Base-by-base conservation (phyloP, 345 rosid species). In the Syzygium grande region DNA sequence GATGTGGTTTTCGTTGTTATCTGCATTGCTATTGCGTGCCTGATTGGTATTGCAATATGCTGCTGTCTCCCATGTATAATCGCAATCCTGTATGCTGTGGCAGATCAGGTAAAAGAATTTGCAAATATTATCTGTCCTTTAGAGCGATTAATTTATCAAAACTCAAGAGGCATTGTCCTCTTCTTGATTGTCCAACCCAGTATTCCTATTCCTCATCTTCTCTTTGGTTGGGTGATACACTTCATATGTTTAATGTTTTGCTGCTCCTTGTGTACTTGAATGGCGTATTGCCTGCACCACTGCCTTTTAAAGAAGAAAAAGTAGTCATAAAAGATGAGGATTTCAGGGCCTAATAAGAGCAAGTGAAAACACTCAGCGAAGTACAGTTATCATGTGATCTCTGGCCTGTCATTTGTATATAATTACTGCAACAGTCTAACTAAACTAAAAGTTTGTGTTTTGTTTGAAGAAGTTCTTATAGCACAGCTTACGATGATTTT, bases 51-150 rank as follows among this genome's bases (percentile, higher is more conserved):
- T 84, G 99, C 99, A 88, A 94, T 97, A 87, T 97, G 99, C 91
- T 95, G 97, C 92, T 97, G 96, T 88, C 96, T 97, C 89, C 99
- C 99, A 7, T 97, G 99, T 91, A 97, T 97, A 85, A 94, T 96
- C 43, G 99, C 96, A 5, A 93, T 97, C 92, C 89, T 97, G 84
- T 96, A 95, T 88, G 97, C 98, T 7, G 88, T 96, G 87, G 88
- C 98, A 9, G 98, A 96, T 73, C 93, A 92, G 98, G 99, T 96
- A 94, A 89, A 29, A 41, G 68, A 49, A 78, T 78, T 73, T 85
- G 77, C 15, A 23, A 52, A 65, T 86, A 51, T 52, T 52, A 41
- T 43, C 51, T 73, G 11, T 34, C 22, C 9, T 52, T 65, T 77
- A 22, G 83, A 25, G 43, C 2, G 49, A 38, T 73, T 38, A 21